Base-by-base conservation (phyloP, 352 stramenopile species). In the Phytophthora macrochlamydospora region DNA sequence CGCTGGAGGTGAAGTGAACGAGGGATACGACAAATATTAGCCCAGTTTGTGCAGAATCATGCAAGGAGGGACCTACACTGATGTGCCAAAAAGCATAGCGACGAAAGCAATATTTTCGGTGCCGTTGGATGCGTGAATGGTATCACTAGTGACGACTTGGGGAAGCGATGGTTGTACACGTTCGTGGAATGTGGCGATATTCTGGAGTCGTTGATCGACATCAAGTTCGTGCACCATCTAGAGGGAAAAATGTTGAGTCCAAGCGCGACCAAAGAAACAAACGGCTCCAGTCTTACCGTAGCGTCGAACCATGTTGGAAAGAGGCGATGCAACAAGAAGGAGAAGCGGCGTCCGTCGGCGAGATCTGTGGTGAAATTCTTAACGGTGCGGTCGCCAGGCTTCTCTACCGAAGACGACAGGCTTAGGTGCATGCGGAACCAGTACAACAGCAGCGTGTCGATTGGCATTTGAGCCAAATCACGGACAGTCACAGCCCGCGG, bases 141-240 rank as follows among this genome's bases (percentile, higher is more conserved):
- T 90, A 62, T 93, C 83, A 58, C 72, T 81, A 13, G 82, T 91
- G 45, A 94, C 73, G 3, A 94, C 80, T 44, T 77, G 71, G 6
- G 86, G 86, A 2, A 94, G 51, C 31, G 76, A 64, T 5, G 84
- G 83, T 48, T 94, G 84, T n/a, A 92, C 76, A 4, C 83, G 71
- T 1, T 73, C 56, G 35, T 92, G 75, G 57, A 94, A 94, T 30
- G 68, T 74, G 44, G 85, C 81, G 51, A 94, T 76, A 50, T 93
- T 90, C 45, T 78, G 74, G 12, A 94, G 69, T 32, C 86, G 72
- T 59, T 88, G 76, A 54, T 94, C 86, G 1, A 73, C 69, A 58
- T 94, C 84, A 50, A 92, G 76, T 56, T 94, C 86, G 50, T 89
- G 84, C 40, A 85, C 83, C 82, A 94, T 91, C 86, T 94, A 67